phyloP scores from a whole-genome alignment of 2,329 filamentous ascomycete species.

The Thermoascus crustaceus region DNA sequence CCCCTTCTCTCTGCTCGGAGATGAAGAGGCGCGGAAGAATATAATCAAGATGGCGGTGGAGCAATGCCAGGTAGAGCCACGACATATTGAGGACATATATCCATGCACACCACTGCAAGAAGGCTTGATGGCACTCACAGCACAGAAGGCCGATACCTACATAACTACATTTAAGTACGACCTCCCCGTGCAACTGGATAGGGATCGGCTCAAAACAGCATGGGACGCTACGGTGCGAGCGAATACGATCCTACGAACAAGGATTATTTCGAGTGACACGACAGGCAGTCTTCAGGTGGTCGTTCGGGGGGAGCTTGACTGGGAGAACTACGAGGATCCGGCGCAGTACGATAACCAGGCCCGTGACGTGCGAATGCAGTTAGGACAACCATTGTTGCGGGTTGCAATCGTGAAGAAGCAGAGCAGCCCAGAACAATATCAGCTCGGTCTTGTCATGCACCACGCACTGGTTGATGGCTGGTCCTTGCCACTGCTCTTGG shows the following conservation, averaged over 20 bases:
- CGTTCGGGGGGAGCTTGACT: conserved; percentile 9
- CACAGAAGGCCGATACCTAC: conserved; percentile 27
- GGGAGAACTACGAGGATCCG: conserved; percentile 6
- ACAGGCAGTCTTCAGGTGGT: conserved; percentile 16
- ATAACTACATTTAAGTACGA: conserved; percentile 23
- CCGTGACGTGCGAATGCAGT: conserved; percentile 4
- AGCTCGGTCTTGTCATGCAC: conserved; percentile 33
- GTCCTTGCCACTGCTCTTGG: conserved; percentile 10
- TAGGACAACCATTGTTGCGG: conserved; percentile 10
- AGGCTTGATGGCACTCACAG: conserved; percentile 29
- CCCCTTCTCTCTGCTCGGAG: not conserved
- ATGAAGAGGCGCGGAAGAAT: not conserved
- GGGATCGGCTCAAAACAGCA: conserved; percentile 25
- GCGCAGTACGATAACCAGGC: conserved; percentile 1
- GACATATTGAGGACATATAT: conserved; percentile 28
- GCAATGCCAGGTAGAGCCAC: conserved; percentile 7
- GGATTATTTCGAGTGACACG: conserved; percentile 19
- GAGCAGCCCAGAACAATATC: not conserved
- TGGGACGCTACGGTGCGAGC: conserved; percentile 26
- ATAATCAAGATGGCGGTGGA: not conserved
- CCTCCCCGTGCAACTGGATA: conserved; percentile 18
- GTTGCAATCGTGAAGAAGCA: conserved; percentile 12
- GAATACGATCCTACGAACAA: conserved; percentile 34
- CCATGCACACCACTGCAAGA: conserved; percentile 34
- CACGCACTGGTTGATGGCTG: conserved; percentile 37